phyloP scores from a whole-genome alignment of 768 basidiomycete genomes.

The Russula compacta region DNA sequence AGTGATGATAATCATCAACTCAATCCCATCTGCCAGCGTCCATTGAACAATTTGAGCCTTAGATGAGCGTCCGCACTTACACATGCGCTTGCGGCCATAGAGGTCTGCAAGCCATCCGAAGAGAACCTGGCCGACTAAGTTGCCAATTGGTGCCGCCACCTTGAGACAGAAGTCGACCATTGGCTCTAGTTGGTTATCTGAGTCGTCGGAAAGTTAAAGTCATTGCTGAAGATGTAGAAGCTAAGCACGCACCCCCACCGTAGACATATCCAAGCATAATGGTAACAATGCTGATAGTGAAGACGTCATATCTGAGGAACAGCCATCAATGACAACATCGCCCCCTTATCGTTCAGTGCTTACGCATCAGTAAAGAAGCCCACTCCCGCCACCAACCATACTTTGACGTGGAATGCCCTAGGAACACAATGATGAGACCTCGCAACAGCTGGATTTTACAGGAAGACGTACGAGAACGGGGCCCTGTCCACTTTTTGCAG shows the following conservation, averaged over 20 bases:
- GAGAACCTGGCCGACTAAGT: constrained; percentile 34
- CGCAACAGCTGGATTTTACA: neutral
- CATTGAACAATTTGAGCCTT: neutral
- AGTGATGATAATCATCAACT: constrained; percentile 74
- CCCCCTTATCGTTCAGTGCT: constrained; percentile 18
- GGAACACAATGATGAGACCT: neutral
- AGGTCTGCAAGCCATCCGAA: constrained; percentile 40
- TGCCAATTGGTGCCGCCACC: constrained; percentile 35
- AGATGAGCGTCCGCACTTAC: constrained; percentile 31
- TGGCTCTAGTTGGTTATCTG: constrained; percentile 33
- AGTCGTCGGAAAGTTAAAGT: neutral
- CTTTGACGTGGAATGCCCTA: constrained; percentile 44
- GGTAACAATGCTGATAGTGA: constrained; percentile 80
- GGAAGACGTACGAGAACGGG: constrained; percentile 60
- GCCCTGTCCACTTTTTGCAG: constrained; percentile 85
- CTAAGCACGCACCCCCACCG: constrained; percentile 25
- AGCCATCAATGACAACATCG: neutral
- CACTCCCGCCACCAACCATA: constrained; percentile 49
- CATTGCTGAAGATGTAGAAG: neutral
- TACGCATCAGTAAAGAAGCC: constrained; percentile 89
- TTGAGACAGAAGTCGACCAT: constrained; percentile 33
- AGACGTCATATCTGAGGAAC: constrained; percentile 61
- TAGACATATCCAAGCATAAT: constrained; percentile 83
- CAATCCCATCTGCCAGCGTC: constrained; percentile 47
- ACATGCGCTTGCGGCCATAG: constrained; percentile 47